phyloP scores from a whole-genome alignment of 2,329 filamentous ascomycete species.

The Colletotrichum ledebouriae region DNA sequence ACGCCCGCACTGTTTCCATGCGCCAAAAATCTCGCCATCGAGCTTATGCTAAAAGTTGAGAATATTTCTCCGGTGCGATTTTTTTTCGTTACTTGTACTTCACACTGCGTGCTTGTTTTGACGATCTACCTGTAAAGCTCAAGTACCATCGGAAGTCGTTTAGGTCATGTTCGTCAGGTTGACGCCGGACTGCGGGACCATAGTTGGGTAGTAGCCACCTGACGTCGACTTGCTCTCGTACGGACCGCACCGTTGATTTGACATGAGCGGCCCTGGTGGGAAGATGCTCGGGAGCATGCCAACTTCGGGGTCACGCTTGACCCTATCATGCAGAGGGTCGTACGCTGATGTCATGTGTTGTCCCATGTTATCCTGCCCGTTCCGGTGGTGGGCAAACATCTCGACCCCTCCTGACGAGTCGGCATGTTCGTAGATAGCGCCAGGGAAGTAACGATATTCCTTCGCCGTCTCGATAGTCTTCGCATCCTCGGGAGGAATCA shows the following conservation, averaged over 20 bases:
- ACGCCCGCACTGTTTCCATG: constrained; percentile 16
- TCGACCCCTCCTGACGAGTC: constrained; percentile 58
- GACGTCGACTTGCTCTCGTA: constrained; percentile 68
- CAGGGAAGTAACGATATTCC: constrained; percentile 68
- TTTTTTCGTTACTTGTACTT: neutral
- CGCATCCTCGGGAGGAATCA: constrained; percentile 65
- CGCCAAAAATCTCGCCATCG: constrained; percentile 19
- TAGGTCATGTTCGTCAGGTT: constrained; percentile 53
- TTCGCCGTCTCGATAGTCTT: constrained; percentile 64
- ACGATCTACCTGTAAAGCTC: neutral
- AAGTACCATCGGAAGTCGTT: constrained; percentile 28
- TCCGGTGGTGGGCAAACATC: constrained; percentile 59
- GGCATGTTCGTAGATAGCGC: constrained; percentile 63
- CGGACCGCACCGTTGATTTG: constrained; percentile 58
- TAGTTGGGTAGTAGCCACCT: constrained; percentile 66
- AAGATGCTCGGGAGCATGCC: constrained; percentile 62
- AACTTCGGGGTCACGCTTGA: constrained; percentile 65
- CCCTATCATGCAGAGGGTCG: constrained; percentile 49
- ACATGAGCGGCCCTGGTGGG: constrained; percentile 56
- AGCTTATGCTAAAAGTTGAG: constrained; percentile 20
- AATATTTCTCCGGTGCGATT: constrained; percentile 10
- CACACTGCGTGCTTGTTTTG: neutral
- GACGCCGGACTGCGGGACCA: constrained; percentile 62
- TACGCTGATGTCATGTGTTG: constrained; percentile 50
- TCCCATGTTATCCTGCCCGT: constrained; percentile 51